A percentile compares a stretch with the other conserved stretches of the same genome.
Evolutionary conservation across 2,329 filamentous ascomycete genomes (phyloP).

Genomic region (Aspergillus sp.): DNA sequence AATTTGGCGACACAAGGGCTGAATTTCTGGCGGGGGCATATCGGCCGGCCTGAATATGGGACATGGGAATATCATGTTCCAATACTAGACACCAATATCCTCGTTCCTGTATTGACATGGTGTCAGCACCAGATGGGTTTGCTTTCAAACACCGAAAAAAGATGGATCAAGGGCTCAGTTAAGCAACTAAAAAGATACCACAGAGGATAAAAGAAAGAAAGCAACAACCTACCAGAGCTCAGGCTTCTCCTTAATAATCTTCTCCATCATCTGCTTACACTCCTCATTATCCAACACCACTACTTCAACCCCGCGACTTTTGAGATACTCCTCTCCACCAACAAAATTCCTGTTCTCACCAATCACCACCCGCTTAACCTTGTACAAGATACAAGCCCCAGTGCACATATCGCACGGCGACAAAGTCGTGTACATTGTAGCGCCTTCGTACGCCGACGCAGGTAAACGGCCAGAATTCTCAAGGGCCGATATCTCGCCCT

Average conservation of each 20-base stretch:
- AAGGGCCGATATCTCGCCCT: constrained; percentile 76
- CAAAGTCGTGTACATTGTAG: constrained; percentile 81
- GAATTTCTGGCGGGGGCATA: constrained; percentile 7
- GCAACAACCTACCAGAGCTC: constrained; percentile 61
- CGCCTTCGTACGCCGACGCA: constrained; percentile 65
- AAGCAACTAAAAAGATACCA: neutral
- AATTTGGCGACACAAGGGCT: neutral
- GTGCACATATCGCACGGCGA: constrained; percentile 83
- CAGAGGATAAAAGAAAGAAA: neutral
- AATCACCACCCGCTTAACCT: constrained; percentile 70
- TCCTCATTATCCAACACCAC: constrained; percentile 66
- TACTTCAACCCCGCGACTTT: constrained; percentile 68
- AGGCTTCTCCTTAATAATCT: constrained; percentile 71
- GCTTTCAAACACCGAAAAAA: no score
- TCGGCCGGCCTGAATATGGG: neutral
- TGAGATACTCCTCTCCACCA: constrained; percentile 70
- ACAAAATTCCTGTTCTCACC: constrained; percentile 76
- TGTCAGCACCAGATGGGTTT: constrained; percentile 2
- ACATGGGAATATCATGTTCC: neutral
- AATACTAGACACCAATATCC: constrained; percentile 55
- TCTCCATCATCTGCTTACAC: constrained; percentile 68
- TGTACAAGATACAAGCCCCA: constrained; percentile 74
- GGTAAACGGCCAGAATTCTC: constrained; percentile 72
- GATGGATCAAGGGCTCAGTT: neutral
- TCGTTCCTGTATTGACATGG: constrained; percentile 50